Conservation (phyloP, 352 stramenopile genomes). For the Pythium apleroticum region DNA sequence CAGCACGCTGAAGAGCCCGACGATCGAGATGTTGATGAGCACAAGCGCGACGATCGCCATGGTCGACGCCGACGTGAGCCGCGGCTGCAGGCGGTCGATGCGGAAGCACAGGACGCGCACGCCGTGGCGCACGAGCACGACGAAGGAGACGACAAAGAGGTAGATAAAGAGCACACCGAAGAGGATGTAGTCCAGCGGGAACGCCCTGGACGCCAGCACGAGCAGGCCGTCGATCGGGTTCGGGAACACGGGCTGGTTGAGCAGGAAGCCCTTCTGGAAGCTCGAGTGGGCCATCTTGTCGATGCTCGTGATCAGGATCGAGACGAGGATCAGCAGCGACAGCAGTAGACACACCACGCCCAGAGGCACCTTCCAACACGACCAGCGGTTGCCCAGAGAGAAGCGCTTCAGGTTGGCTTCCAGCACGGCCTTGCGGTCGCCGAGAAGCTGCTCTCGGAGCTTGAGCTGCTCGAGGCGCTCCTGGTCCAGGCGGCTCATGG, state of each 20-base stretch:
- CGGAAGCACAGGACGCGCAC: conserved; percentile 80
- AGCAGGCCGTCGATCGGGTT: conserved; percentile 79
- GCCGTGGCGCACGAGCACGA: conserved; percentile 73
- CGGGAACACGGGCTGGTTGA: conserved; percentile 60
- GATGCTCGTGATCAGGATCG: conserved; percentile 75
- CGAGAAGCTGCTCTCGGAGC: conserved; percentile 62
- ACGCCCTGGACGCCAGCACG: conserved; percentile 69
- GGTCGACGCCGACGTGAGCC: conserved; percentile 69
- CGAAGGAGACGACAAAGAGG: conserved; percentile 74
- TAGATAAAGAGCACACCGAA: conserved; percentile 80
- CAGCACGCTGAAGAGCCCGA: conserved; percentile 78
- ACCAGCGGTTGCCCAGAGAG: conserved; percentile 38
- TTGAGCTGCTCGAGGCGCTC: conserved; percentile 75
- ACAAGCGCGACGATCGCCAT: conserved; percentile 79
- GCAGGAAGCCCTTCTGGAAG: conserved; percentile 66
- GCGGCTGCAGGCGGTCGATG: conserved; percentile 66
- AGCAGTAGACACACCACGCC: conserved; percentile 59
- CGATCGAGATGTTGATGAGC: conserved; percentile 80
- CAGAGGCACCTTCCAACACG: conserved; percentile 72
- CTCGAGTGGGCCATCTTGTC: conserved; percentile 79
- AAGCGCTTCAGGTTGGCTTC: conserved; percentile 65
- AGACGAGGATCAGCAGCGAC: conserved; percentile 67
- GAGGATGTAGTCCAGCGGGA: conserved; percentile 83
- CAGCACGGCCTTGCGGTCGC: conserved; percentile 66
- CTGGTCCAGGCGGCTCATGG: conserved; percentile 69